Evolutionary conservation across 805 yeast genomes (phyloP), one percentile per base, ranked within the genome.

Genomic region (Babjeviella inositovora): DNA sequence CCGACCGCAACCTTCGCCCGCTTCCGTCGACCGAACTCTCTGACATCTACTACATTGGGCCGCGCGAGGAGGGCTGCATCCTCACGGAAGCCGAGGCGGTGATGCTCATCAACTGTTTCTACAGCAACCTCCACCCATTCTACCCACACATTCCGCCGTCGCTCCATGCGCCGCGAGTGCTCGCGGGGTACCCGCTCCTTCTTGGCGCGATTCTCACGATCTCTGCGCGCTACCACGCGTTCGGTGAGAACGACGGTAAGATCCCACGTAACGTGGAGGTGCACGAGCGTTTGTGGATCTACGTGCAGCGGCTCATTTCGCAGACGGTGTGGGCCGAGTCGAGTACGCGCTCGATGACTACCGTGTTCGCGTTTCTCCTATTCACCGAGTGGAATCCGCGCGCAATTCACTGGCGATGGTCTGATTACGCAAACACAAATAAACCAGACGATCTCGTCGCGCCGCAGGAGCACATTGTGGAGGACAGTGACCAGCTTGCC

Each of bases 371-470:
- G 1, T 80, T 85, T 39, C 47, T 85, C 23, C 52, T 85, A 10
- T 74, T 81, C 35, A 79, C 94, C 0, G 96, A 87, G 44, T 85
- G 97, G 97, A 82, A 84, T 35, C 95, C 95, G 4, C 54, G 94
- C 25, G 93, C 94, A 3, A 82, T 84, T 29, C 95, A 84, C 44
- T 75, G 84, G 74, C 52, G 82, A 32, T 69, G 87, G 79, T 50
- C 70, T 1, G 93, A 85, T 46, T 79, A 81, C 47, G 93, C 87
- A 2, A 74, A 75, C 35, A 46, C 25, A 28, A 36, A 36, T 23
- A 34, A 23, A 6, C 20, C 30, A 14, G 26, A 33, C n/a, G 28
- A 31, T 17, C 27, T 25, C 8, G 32, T 32, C 4, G 28, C 25
- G 10, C 12, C 30, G 7, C 28, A 30, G 19, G 17, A 24, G 13